Evolutionary conservation across 768 basidiomycete species (phyloP), one percentile per base, ranked within the genome.

Genomic region (Tricholoma terreum): DNA sequence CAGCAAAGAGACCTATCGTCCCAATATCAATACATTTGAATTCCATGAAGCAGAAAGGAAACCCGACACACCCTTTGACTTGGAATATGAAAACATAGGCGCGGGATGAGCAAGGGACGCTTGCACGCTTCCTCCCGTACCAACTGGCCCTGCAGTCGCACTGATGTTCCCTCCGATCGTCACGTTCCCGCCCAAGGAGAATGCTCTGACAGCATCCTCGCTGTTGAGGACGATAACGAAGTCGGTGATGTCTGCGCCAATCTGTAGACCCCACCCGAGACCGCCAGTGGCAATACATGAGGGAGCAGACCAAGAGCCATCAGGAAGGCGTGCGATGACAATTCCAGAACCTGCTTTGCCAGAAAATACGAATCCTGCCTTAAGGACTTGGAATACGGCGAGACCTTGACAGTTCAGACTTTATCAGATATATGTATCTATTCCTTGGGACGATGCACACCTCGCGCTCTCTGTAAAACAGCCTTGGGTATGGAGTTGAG

Each of bases 141-240:
- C 96, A 58, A 98, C 89, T 0, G 95, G 95, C 1, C 95, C 95
- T 6, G 94, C 94, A 0, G 87, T 78, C 1, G 90, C 93, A 61
- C 84, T 85, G 67, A 94, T 80, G 64, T 88, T 87, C 4, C 96
- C 96, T 1, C 96, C 96, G 54, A 98, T 91, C 2, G 95, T 98
- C 22, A 98, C 84, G 69, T 99, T 99, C 8, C 96, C 96, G 35
- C 95, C 95, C 51, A 93, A 80, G 3, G 92, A 93, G 78, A 98
- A 98, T 9, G 97, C 96, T 45, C 87, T 83, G 31, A 99, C 93
- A 38, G 96, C 94, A 55, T 98, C 95, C 64, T 97, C 93, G 61
- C 87, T 90, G 79, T 98, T 98, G 66, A 98, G 87, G 36, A 99
- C 94, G 69, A 98, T 86, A 56, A 99, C 95, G 63, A 98, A 97